Base-by-base conservation (phyloP, 306 rosid genomes). In the cucumber (Cucumis sativus) region DNA sequence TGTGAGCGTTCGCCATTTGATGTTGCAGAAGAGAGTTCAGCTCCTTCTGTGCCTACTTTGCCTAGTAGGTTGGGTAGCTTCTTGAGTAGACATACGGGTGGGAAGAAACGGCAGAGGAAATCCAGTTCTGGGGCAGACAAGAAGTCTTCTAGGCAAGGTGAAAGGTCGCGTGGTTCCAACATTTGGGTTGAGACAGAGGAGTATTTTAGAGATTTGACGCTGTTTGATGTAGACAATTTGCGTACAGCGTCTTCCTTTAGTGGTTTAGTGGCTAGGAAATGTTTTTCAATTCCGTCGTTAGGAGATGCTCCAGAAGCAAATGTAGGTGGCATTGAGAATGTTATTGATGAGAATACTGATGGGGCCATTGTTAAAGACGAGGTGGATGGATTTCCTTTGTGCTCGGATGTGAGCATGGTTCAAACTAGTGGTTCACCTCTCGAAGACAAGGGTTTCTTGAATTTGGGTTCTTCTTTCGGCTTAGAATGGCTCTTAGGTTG, bases 401-500 rank as follows among this genome's bases (percentile, higher is more conserved):
- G 71, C 18, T 39, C 85, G 85, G 86, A 75, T 83, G 80, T 60
- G 74, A 82, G 80, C 72, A 37, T 54, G 62, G 88, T 59, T 73
- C 85, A 63, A 71, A 85, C 69, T 33, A 85, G 39, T 64, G 82
- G 20, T 61, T 55, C 72, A 74, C 85, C 79, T 61, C 82, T 58
- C 65, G 89, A 80, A 35, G 86, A 80, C 8, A 79, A 76, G 71
- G 77, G 51, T 83, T 49, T 60, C 28, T 74, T 40, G 18, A 64
- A 8, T 65, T 81, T 80, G 45, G 85, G 75, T 83, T 79, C 75
- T 2, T 13, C 83, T 58, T 37, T 1, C 49, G 84, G 91, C 75
- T 79, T 96, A 67, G 96, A 89, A 81, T 89, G 98, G 98, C 87
- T 96, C 66, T 83, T 96, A 86, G 99, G 98, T 59, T 84, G 84